Percentiles rank a stretch among this genome's conserved stretches.
phyloP scores from a whole-genome alignment of 1,139 yeast species.

The Scheffersomyces quercinus region DNA sequence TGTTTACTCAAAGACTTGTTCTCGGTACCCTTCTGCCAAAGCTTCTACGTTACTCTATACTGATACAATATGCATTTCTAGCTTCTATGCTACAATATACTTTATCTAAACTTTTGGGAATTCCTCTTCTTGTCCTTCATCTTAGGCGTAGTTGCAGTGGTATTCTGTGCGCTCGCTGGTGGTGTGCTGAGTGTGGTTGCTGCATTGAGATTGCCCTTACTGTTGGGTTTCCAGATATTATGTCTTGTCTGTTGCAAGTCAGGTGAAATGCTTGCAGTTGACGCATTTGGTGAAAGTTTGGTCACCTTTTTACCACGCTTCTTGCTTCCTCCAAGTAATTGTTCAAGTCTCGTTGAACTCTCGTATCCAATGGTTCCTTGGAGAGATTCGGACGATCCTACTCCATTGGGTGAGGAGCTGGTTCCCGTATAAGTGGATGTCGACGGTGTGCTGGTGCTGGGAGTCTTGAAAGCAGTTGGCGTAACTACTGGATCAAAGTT shows the following conservation, averaged over 20 bases:
- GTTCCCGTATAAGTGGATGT: conserved; percentile 1
- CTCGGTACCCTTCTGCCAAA: too few relatives aligned
- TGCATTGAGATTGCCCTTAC: conserved; percentile 1
- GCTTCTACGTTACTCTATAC: too few relatives aligned
- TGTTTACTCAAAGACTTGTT: too few relatives aligned
- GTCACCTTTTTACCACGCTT: conserved; percentile 22
- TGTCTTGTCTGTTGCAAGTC: conserved; percentile 4
- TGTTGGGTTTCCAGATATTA: conserved; percentile 7
- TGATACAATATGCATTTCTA: too few relatives aligned
- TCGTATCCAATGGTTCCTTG: conserved; percentile 9
- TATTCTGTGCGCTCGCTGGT: conserved; percentile 2
- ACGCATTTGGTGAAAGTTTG: conserved; percentile 14
- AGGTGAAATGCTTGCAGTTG: conserved; percentile 12
- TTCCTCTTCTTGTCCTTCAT: conserved; percentile 17
- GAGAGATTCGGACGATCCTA: conserved; percentile 6
- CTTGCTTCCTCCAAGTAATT: conserved; percentile 29
- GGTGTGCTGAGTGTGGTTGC: conserved; percentile 7
- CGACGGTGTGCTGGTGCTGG: conserved; percentile 4
- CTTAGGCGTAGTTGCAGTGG: conserved; percentile 6
- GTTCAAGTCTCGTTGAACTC: conserved; percentile 23
- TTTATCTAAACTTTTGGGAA: conserved; percentile 21
- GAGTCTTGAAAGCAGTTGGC: conserved; percentile 11
- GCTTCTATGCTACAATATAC: not conserved
- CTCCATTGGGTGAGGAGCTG: conserved; percentile 1
- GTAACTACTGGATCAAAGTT: conserved; percentile 7